These are phyloP conservation scores for Stenocarpella maydis DNA, from an alignment of 2,329 filamentous ascomycete species.

Conservation along the genomic window DNA sequence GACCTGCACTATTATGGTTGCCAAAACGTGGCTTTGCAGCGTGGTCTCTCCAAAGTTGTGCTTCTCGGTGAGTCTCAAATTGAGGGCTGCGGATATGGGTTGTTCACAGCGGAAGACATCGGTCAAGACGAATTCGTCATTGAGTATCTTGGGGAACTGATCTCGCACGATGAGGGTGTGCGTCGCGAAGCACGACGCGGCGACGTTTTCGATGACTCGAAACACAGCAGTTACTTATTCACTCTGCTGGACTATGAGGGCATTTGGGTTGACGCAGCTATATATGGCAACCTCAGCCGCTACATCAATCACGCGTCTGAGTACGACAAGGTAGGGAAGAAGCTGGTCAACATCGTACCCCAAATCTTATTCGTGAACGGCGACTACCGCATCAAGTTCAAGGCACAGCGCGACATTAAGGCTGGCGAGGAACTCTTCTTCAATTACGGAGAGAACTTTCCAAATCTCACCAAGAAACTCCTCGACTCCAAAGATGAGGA, in stretches of 20 bases:
- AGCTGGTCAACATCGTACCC: constrained; percentile 65
- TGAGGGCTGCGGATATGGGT: constrained; percentile 74
- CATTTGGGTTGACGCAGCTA: constrained; percentile 77
- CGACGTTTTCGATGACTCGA: constrained; percentile 68
- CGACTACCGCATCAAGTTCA: constrained; percentile 79
- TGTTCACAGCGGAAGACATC: constrained; percentile 76
- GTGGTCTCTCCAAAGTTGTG: constrained; percentile 70
- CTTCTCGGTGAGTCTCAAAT: constrained; percentile 76
- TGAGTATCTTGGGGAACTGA: constrained; percentile 82
- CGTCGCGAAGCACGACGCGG: constrained; percentile 70
- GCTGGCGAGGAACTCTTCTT: constrained; percentile 83
- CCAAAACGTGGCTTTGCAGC: constrained; percentile 76
- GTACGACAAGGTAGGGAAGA: constrained; percentile 53
- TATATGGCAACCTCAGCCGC: constrained; percentile 80
- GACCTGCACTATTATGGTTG: constrained; percentile 67
- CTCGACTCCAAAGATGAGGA: constrained; percentile 52
- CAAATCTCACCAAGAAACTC: constrained; percentile 64
- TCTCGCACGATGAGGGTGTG: constrained; percentile 74
- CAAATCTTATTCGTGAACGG: constrained; percentile 77
- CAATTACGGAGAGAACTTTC: constrained; percentile 77
- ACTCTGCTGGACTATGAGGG: constrained; percentile 67
- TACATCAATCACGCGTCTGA: constrained; percentile 82
- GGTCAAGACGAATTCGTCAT: constrained; percentile 76
- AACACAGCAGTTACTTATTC: constrained; percentile 71
- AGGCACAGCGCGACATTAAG: constrained; percentile 70